phyloP scores from a whole-genome alignment of 306 rosid genomes.

The Clitoria ternatea region DNA sequence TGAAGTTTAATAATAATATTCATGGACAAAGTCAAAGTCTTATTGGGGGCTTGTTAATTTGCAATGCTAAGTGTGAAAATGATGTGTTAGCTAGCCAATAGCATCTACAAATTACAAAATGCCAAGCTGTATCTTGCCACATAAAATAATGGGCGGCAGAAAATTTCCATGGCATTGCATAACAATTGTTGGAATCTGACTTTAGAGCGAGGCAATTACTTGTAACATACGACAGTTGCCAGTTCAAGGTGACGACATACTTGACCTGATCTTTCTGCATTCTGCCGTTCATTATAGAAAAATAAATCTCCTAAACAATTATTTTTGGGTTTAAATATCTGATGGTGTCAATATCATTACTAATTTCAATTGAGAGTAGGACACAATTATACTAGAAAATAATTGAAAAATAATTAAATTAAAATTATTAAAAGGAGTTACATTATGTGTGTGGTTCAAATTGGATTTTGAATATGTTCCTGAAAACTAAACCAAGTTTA shows the following conservation, averaged over 20 bases:
- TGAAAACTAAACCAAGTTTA: too few relatives aligned
- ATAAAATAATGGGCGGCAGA: conserved; percentile 7
- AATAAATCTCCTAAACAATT: background rate
- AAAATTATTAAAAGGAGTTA: too few relatives aligned
- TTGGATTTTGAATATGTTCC: too few relatives aligned
- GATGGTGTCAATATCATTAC: background rate
- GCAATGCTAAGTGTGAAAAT: background rate
- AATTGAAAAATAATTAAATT: too few relatives aligned
- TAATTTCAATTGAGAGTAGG: background rate
- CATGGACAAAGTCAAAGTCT: conserved; percentile 31
- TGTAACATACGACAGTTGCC: background rate
- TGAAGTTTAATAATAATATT: background rate
- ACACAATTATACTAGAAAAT: too few relatives aligned
- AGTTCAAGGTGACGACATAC: background rate
- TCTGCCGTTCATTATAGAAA: background rate
- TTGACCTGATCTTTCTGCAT: background rate
- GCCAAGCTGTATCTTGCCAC: conserved; percentile 12
- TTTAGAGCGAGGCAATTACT: background rate
- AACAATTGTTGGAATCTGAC: background rate
- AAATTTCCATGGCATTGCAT: conserved; percentile 9
- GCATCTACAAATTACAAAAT: background rate
- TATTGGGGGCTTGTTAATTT: background rate
- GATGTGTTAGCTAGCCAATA: conserved; percentile 1
- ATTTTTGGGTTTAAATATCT: background rate
- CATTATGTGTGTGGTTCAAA: too few relatives aligned